Evolutionary conservation across 352 stramenopile genomes (phyloP).

Genomic region (Phytophthora brassicae): DNA sequence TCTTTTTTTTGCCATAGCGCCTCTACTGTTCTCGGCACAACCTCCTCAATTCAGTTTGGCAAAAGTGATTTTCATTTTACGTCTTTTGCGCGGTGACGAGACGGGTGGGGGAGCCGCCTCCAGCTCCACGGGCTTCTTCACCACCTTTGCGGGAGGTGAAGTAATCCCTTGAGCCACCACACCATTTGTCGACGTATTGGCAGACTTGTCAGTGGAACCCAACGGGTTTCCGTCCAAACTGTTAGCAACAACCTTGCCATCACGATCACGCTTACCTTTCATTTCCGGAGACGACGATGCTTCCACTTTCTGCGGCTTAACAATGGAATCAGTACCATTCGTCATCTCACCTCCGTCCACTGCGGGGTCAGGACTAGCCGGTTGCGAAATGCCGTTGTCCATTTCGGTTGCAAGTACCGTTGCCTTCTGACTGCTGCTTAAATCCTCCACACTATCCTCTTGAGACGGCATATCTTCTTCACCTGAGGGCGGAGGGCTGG

Average conservation of each 20-base stretch:
- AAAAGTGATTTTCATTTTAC: conserved; percentile 94
- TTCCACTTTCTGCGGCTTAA: conserved; percentile 39
- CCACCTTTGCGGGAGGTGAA: conserved; percentile 40
- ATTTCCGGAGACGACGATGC: conserved; percentile 21
- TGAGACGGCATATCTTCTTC: conserved; percentile 69
- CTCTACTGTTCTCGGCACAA: conserved; percentile 32
- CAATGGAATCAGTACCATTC: conserved; percentile 14
- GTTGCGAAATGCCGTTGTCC: conserved; percentile 35
- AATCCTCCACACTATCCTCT: conserved; percentile 57
- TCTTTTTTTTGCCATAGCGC: conserved; percentile 42
- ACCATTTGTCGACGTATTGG: conserved; percentile 32
- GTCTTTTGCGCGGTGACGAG: conserved; percentile 82
- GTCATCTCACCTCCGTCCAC: conserved; percentile 27
- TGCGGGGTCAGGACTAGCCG: conserved; percentile 53
- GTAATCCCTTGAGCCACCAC: conserved; percentile 24
- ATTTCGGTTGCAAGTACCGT: conserved; percentile 27
- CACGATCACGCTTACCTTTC: conserved; percentile 48
- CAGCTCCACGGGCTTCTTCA: conserved; percentile 48
- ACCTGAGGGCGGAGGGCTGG: conserved; percentile 37
- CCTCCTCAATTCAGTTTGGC: conserved; percentile 81
- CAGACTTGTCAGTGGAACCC: conserved; percentile 16
- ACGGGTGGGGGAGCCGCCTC: conserved; percentile 40
- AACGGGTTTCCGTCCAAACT: conserved; percentile 30
- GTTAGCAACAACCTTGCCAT: conserved; percentile 27
- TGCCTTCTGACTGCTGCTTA: conserved; percentile 40